Evolutionary conservation across 192 early-diverging fungal genomes (phyloP), one percentile per base, ranked within the genome.

Genomic region (Kickxella alabastrina): DNA sequence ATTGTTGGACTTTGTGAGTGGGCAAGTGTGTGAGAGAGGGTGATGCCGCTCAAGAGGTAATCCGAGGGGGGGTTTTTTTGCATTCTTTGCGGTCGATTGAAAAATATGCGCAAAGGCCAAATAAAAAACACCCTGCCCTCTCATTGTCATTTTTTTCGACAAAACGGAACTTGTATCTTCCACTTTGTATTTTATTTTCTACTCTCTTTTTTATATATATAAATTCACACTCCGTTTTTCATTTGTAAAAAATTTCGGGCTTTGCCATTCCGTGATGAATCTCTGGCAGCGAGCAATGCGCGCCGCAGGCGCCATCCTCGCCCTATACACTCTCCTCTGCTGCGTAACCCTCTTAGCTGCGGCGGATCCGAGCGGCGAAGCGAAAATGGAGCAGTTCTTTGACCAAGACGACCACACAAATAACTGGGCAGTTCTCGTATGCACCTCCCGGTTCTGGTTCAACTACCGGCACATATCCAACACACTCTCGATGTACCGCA

Each of bases 401-500:
- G 77, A 62, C 35, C 60, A 65, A 12, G 73, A 81, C 44, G 83
- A 80, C 29, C 88, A 90, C 53, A 95, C 94, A 25, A 99, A 97
- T 70, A 99, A 99, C 76, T 99, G 97, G 97, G 97, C 97, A 1
- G 94, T 99, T 1, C 72, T 99, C 57, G 95, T 92, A 21, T 91
- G 92, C 77, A 95, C 97, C 3, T 99, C 97, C 10, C 84, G 97
- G 7, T 99, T 95, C 72, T 99, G 97, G 97, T 97, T 99, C 82
- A 99, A 99, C 74, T 99, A 99, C 72, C 77, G 93, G 12, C 97
- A 99, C 71, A 94, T 96, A 42, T 94, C 97, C 61, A 99, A 99
- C 65, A 92, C 95, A 8, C 78, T 99, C 21, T 95, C 95, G 15
- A 95, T 99, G 79, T 99, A 99, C 75, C 85, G 92, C n/a, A 96